Evolutionary conservation across 441 rosid species (phyloP), one percentile per base, ranked within the genome.

Genomic region (Arabidopsis hybrid): DNA sequence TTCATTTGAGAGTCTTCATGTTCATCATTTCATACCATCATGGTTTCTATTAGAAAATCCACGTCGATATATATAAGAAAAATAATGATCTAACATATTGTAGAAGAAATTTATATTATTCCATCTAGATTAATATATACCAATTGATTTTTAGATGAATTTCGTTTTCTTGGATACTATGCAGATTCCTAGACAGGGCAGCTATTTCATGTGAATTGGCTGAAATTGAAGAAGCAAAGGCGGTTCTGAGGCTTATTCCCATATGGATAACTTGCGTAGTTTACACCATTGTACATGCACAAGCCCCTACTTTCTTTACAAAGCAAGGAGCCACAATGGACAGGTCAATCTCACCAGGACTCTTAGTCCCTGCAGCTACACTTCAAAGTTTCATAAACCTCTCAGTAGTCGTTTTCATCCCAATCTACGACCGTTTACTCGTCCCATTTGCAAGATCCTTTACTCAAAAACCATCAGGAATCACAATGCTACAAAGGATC

Each of bases 401-500:
- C 5, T 1, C 84, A 36, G 51, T 80, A 36, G 42, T 81, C n/a
- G 1, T 81, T 50, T 70, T 75, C 49, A 58, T 87, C 9, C 87
- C 89, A 0, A 38, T 83, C 32, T 85, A 87, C 43, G 91, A 83
- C n/a, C 73, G 81, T 9, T 5, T 76, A 8, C 58, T 81, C 0
- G 84, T 83, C 69, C 91, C 91, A n/a, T 2, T 81, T 5, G 75
- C 84, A 35, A 76, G 86, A 76, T 50, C 65, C 6, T 6, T 82
- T 8, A 85, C 85, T 61, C 31, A 64, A 35, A 75, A 71, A 38
- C 82, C 87, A 5, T 53, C 84, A 6, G 89, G 89, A 18, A 79
- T 83, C 70, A 83, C 89, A 17, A 78, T 79, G 67, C 87, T 87
- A 17, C 89, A 83, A 60, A 83, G 89, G 72, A 82, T 87, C 18